Conservation (phyloP, 495 filamentous ascomycete species). For the Chaetomium fimeti region DNA sequence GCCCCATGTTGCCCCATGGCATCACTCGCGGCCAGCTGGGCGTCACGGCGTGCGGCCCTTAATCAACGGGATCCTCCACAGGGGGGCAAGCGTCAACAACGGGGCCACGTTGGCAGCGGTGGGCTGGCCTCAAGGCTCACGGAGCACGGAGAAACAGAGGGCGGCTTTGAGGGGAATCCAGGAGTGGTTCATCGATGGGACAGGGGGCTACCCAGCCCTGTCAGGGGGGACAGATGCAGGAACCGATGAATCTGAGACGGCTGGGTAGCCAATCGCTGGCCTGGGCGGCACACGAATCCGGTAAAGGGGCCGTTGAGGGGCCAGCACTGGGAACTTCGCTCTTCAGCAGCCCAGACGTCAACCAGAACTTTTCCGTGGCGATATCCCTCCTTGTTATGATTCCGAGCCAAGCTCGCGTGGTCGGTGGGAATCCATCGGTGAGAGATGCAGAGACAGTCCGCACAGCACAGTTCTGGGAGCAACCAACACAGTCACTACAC, state of each 20-base stretch:
- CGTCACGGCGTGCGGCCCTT: constrained; percentile 17
- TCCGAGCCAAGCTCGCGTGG: not conserved
- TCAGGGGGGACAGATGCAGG: constrained; percentile 34
- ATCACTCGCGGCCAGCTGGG: constrained; percentile 3
- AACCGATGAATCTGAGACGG: constrained; percentile 36
- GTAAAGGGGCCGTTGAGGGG: constrained; percentile 23
- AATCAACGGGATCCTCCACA: constrained; percentile 19
- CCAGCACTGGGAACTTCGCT: not conserved
- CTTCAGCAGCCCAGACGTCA: not conserved
- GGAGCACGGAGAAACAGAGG: not conserved
- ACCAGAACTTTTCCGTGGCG: not conserved
- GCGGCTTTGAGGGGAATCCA: constrained; percentile 23
- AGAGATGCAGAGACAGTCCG: no score
- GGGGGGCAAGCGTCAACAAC: constrained; percentile 5
- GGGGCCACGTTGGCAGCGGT: constrained; percentile 5
- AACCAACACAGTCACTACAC: no score
- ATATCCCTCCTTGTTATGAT: not conserved
- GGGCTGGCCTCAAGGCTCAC: no score
- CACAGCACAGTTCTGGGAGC: no score
- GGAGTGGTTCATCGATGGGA: constrained; percentile 23
- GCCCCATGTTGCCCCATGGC: constrained; percentile 6
- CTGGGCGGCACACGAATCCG: constrained; percentile 19
- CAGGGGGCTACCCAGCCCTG: constrained; percentile 23
- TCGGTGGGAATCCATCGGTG: no score
- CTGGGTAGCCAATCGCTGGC: constrained; percentile 30